Base-by-base conservation (phyloP, 305 asterid genomes). In the Fraxinus baroniana region DNA sequence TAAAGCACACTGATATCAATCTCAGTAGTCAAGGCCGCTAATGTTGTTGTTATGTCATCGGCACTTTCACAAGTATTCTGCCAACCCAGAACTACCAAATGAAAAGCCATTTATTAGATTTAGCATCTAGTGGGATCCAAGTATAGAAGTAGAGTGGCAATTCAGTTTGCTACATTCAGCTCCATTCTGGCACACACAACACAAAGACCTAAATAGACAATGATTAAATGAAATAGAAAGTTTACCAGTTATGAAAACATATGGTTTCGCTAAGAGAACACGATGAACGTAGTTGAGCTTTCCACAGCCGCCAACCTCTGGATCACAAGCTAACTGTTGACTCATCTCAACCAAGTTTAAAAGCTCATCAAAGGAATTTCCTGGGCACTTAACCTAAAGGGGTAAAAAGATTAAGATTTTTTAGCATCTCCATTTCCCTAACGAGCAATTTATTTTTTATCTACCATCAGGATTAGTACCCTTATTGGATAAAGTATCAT, bases 301-400 rank as follows among this genome's bases (percentile, higher is more conserved):
- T 78, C 98, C 98, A 88, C 99, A 95, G 46, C 98, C 99, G 35
- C 92, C 89, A 84, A 79, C 92, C 80, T 94, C 97, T 12, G 91
- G 90, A 86, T 94, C 97, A 89, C 99, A 95, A 87, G 97, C 92
- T 90, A 94, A 86, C 83, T 91, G 98, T 85, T 95, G 90, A 89
- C 92, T 93, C 93, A 93, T 94, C 88, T 93, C 97, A 85, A 94
- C 98, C 78, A 91, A 87, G 84, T 90, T 92, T 84, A 93, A 73
- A 87, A 95, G 94, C 91, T 93, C 94, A 39, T 94, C 98, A 84
- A 95, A 94, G 74, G 98, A 88, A 82, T 85, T 91, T 81, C 92
- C 99, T 55, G 95, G 97, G 87, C 86, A 86, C 93, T 86, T 88
- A 80, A 86, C 97, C 99, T 94, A 74, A 77, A 87, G 57, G 18